Evolutionary conservation across 2,329 filamentous ascomycete species (phyloP), one percentile per base, ranked within the genome.

Genomic region (Setomelanomma holmii): DNA sequence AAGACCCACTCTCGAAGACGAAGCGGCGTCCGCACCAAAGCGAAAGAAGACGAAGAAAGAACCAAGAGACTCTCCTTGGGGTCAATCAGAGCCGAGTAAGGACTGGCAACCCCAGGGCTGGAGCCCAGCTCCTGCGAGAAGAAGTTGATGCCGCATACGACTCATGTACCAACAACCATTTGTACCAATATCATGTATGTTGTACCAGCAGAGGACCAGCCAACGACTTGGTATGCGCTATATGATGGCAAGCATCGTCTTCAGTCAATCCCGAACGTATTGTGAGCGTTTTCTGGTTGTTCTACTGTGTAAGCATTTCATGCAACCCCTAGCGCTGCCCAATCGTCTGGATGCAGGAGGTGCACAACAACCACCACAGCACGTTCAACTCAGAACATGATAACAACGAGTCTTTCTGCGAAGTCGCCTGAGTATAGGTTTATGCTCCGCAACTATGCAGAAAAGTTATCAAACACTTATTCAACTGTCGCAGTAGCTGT

Each of bases 41-140:
- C 56, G 43, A 21, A 64, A 66, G 53, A 53, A 44, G 5, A 55
- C 56, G 49, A 63, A 57, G 46, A 69, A 66, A 42, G 67, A 71
- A 44, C 59, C 64, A 14, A 70, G 67, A 61, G 60, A 76, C 62
- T 64, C 68, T 33, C 78, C 78, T 1, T 80, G 76, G 76, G 74
- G 76, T 39, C 60, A 73, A 36, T 56, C 68, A 19, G 58, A 66
- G 7, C 73, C 69, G 45, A 69, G 73, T 8, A 74, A 81, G 47
- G 76, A 76, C 6, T 81, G 76, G 76, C 78, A 81, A 66, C 80
- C 79, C 1, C 63, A 75, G 49, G 63, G 65, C 10, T 82, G 79
- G 79, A 72, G 73, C 16, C 79, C 78, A 23, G 72, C 68, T 12
- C 72, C 72, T 16, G 69, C 72, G 40, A 68, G 73, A 53, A 64